Conservation (phyloP, 2,329 filamentous ascomycete species). For the Hypoxylon sp. region DNA sequence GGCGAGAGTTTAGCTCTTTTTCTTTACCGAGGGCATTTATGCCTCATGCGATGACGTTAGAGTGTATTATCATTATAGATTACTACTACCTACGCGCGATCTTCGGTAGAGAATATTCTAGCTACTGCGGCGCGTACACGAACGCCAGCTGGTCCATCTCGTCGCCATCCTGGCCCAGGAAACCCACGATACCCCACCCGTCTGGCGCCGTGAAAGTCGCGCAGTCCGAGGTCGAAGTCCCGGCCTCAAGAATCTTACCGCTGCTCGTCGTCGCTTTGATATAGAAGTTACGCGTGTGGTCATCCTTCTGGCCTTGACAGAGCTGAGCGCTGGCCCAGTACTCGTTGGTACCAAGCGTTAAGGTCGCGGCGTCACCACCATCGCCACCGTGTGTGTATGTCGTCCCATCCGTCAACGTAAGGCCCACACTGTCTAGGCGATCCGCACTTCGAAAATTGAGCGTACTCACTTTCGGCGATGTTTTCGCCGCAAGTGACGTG, state of each 20-base stretch:
- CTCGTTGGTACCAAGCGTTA: slow-evolving; percentile 65
- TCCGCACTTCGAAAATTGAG: slow-evolving; percentile 63
- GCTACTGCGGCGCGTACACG: slow-evolving; percentile 61
- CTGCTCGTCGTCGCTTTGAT: slow-evolving; percentile 67
- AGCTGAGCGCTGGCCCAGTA: slow-evolving; percentile 64
- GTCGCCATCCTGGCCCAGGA: slow-evolving; percentile 62
- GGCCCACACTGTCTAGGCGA: slow-evolving; percentile 66
- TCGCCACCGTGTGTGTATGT: slow-evolving; percentile 67
- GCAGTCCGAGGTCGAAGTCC: slow-evolving; percentile 62
- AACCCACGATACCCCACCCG: slow-evolving; percentile 61
- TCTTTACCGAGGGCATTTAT: neutral
- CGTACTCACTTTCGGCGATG: slow-evolving; percentile 56
- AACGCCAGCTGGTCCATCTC: slow-evolving; percentile 70
- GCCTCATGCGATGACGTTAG: slow-evolving; percentile 4
- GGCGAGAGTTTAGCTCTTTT: slow-evolving; percentile 16
- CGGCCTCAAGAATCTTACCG: slow-evolving; percentile 62
- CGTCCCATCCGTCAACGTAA: slow-evolving; percentile 65
- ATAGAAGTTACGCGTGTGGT: slow-evolving; percentile 68
- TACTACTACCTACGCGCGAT: slow-evolving; percentile 3
- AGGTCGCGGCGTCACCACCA: slow-evolving; percentile 61
- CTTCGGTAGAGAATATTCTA: neutral
- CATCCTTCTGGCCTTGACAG: slow-evolving; percentile 65
- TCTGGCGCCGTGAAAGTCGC: slow-evolving; percentile 57
- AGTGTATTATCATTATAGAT: slow-evolving; percentile 20
- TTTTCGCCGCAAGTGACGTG: slow-evolving; percentile 55